Percentiles rank a stretch among this genome's conserved stretches.
Evolutionary conservation across 2,329 filamentous ascomycete species (phyloP).

Genomic region (Shiraia bambusicola): DNA sequence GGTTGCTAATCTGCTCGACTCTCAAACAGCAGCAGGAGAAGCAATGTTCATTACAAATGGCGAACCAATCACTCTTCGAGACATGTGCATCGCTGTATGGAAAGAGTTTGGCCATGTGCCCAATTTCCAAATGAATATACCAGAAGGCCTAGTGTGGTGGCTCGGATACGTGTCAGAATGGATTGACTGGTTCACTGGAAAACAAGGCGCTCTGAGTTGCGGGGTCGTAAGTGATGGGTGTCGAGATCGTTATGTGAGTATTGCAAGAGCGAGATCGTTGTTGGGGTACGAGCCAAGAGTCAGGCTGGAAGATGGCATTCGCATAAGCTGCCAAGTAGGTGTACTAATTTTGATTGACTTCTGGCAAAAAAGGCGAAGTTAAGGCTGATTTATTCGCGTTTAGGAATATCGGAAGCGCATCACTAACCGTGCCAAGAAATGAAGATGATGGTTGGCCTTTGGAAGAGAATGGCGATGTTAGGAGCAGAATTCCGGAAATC

Average conservation of each 20-base stretch:
- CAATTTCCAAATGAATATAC: conserved; percentile 51
- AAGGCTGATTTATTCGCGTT: no score
- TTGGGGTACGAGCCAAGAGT: conserved; percentile 2
- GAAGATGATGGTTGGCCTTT: no score
- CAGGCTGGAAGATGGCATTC: conserved; percentile 3
- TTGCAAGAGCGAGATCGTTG: conserved; percentile 3
- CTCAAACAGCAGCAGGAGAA: conserved; percentile 66
- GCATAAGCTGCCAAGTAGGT: conserved; percentile 3
- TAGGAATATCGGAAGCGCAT: no score
- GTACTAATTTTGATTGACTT: no score
- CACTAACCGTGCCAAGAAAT: no score
- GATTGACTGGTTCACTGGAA: conserved; percentile 50
- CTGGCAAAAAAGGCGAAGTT: no score
- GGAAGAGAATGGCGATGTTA: neutral
- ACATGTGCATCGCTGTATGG: conserved; percentile 81
- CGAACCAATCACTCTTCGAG: conserved; percentile 86
- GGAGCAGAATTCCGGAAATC: no score
- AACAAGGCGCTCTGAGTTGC: conserved; percentile 51
- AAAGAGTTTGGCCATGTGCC: conserved; percentile 58
- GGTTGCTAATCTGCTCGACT: conserved; percentile 68
- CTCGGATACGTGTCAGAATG: conserved; percentile 51
- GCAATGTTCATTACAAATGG: conserved; percentile 91
- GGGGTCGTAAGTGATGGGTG: conserved; percentile 59
- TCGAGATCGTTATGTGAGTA: conserved; percentile 52
- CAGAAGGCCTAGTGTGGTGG: conserved; percentile 51